A percentile compares a stretch with the other conserved stretches of the same genome.
phyloP scores from a whole-genome alignment of 2,329 filamentous ascomycete genomes.

The Teratosphaeria epicoccoides region DNA sequence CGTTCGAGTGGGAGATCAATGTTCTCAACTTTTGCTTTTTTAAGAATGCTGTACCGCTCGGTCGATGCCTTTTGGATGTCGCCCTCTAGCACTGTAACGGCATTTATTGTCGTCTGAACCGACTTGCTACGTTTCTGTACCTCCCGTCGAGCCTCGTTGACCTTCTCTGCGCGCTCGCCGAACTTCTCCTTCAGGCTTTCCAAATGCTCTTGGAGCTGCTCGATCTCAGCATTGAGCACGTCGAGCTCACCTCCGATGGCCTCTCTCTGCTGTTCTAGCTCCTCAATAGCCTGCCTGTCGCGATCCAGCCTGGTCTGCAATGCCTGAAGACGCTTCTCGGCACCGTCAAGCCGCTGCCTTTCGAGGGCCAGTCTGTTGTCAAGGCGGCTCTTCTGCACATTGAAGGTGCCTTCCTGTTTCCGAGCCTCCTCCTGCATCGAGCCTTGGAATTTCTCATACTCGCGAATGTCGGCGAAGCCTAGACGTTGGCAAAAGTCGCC shows the following conservation, averaged over 20 bases:
- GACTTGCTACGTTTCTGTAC: slow-evolving; percentile 76
- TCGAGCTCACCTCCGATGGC: slow-evolving; percentile 64
- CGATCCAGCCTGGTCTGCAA: slow-evolving; percentile 57
- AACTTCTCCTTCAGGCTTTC: slow-evolving; percentile 58
- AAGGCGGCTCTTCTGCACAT: slow-evolving; percentile 58
- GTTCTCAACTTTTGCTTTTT: slow-evolving; percentile 87
- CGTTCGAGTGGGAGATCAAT: slow-evolving; percentile 70
- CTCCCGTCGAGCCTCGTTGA: slow-evolving; percentile 67
- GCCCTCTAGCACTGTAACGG: slow-evolving; percentile 68
- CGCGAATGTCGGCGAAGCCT: slow-evolving; percentile 79
- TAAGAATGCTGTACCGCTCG: slow-evolving; percentile 70
- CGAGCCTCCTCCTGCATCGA: slow-evolving; percentile 82
- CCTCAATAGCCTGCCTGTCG: slow-evolving; percentile 57
- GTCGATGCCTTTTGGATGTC: slow-evolving; percentile 78
- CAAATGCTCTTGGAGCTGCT: slow-evolving; percentile 61
- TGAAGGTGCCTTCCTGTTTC: slow-evolving; percentile 78
- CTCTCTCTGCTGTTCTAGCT: slow-evolving; percentile 62
- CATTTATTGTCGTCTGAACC: slow-evolving; percentile 64
- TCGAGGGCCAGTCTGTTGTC: slow-evolving; percentile 53
- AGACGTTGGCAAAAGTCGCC: slow-evolving; percentile 73
- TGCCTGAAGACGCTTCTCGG: slow-evolving; percentile 56
- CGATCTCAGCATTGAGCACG: slow-evolving; percentile 63
- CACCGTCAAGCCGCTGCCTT: slow-evolving; percentile 61
- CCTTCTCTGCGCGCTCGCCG: slow-evolving; percentile 59
- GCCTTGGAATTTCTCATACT: slow-evolving; percentile 88